Percentiles rank a stretch among this genome's conserved stretches.
Evolutionary conservation across 75 land plant genomes (phyloP).

Genomic region (Picea glauca): DNA sequence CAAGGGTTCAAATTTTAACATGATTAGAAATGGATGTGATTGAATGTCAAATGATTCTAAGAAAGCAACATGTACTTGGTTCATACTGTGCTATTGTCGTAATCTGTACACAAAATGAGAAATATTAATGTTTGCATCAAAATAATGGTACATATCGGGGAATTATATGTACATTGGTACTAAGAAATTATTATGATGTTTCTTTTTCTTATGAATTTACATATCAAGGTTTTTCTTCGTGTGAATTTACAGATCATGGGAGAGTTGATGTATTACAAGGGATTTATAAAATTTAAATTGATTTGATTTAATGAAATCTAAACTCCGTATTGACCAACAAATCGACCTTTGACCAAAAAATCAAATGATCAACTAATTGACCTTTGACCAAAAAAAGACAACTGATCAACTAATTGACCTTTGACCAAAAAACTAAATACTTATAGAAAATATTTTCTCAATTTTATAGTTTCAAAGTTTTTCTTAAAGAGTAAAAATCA

Average conservation of each 20-base stretch:
- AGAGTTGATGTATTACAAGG: too few species aligned
- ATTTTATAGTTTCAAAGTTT: neutral
- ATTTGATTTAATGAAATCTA: too few species aligned
- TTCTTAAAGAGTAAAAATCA: neutral
- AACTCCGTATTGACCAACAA: too few species aligned
- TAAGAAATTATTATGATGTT: neutral
- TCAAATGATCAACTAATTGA: too few species aligned
- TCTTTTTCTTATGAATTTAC: too few species aligned
- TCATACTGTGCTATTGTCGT: neutral
- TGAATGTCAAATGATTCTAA: neutral
- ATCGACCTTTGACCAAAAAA: too few species aligned
- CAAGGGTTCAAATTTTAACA: neutral
- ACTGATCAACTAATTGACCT: too few species aligned
- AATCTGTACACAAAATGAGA: neutral
- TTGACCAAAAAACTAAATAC: too few species aligned
- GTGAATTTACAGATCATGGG: too few species aligned
- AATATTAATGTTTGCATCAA: neutral
- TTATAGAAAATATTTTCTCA: neutral
- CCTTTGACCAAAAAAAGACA: too few species aligned
- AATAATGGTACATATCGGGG: neutral
- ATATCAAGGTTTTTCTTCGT: too few species aligned
- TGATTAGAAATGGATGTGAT: neutral
- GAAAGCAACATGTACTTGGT: neutral
- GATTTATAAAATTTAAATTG: too few species aligned
- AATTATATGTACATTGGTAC: neutral